Conservation (phyloP, 169 alveolate species). For the Neospora caninum region DNA sequence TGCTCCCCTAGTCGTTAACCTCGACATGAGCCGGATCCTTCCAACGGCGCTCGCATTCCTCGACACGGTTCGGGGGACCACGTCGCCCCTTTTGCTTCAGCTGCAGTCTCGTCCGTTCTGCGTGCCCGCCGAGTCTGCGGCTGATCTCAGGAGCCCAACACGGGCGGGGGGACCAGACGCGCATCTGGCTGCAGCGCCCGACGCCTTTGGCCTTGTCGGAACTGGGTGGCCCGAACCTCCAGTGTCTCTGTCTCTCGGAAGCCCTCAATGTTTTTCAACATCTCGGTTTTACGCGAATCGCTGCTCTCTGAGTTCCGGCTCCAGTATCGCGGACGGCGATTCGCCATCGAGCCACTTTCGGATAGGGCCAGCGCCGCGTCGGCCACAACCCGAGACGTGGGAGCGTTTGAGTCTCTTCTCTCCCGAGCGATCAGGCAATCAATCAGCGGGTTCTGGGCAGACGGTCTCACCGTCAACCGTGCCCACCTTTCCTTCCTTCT, state of each 20-base stretch:
- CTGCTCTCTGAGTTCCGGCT: neutral
- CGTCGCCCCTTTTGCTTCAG: neutral
- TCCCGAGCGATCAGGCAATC: no score
- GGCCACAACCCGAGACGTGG: no score
- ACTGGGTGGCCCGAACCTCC: neutral
- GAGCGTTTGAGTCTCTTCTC: no score
- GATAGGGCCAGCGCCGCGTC: no score
- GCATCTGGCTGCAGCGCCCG: no score
- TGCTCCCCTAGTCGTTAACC: slow-evolving; percentile 17
- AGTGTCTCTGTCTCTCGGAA: neutral
- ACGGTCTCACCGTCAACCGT: neutral
- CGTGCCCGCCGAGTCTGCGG: neutral
- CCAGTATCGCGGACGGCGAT: no score
- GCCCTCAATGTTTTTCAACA: neutral
- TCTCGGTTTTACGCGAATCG: neutral
- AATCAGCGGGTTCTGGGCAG: no score
- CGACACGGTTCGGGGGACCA: neutral
- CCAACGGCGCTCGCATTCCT: neutral
- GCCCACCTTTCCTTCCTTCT: neutral
- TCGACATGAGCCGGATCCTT: neutral
- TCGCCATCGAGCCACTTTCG: no score
- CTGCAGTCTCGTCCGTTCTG: neutral
- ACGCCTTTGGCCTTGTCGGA: no score
- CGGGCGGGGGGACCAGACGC: no score
- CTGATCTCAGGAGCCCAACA: no score